A percentile compares a stretch with the other conserved stretches of the same genome.
Evolutionary conservation across 148 eudicot species (phyloP).

Genomic region (Silene latifolia): DNA sequence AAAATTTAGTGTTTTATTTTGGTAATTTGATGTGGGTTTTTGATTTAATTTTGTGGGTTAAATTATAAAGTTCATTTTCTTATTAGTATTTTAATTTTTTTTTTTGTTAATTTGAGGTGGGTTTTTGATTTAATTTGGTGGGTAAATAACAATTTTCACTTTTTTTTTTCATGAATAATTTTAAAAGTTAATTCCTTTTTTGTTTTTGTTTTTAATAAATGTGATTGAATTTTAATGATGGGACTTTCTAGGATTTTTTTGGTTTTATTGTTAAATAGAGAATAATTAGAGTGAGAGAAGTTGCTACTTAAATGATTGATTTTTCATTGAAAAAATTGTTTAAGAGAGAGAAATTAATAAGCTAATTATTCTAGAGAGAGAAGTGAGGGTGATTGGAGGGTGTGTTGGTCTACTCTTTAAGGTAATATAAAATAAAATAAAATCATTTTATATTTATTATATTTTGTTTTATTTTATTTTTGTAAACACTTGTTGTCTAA

Average conservation of each 20-base stretch:
- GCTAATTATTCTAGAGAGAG: conserved; percentile 5
- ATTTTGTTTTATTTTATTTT: conserved; percentile 4
- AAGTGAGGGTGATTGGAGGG: conserved; percentile 37
- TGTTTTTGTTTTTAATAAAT: conserved; percentile 7
- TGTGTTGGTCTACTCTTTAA: conserved; percentile 57
- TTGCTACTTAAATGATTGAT: conserved; percentile 35
- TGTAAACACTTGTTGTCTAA: conserved; percentile 3
- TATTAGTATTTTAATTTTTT: conserved; percentile 1
- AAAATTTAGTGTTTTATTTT: conserved; percentile 35
- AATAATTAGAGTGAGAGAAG: conserved; percentile 6
- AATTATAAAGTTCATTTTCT: no score
- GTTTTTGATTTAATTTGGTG: background rate
- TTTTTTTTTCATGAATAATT: conserved; percentile 19
- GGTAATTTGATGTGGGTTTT: background rate
- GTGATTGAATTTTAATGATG: conserved; percentile 32
- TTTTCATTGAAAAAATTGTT: conserved; percentile 19
- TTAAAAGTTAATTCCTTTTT: conserved; percentile 34
- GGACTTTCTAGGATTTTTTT: conserved; percentile 18
- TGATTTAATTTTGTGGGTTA: no score
- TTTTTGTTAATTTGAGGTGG: background rate
- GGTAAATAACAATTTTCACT: background rate
- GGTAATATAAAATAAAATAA: conserved; percentile 31
- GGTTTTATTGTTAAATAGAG: conserved; percentile 27
- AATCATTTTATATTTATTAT: background rate
- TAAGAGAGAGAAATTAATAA: conserved; percentile 16